A percentile compares a stretch with the other conserved stretches of the same genome.
Conservation (phyloP, 2,329 filamentous ascomycete species). For the Passalora sequoiae region DNA sequence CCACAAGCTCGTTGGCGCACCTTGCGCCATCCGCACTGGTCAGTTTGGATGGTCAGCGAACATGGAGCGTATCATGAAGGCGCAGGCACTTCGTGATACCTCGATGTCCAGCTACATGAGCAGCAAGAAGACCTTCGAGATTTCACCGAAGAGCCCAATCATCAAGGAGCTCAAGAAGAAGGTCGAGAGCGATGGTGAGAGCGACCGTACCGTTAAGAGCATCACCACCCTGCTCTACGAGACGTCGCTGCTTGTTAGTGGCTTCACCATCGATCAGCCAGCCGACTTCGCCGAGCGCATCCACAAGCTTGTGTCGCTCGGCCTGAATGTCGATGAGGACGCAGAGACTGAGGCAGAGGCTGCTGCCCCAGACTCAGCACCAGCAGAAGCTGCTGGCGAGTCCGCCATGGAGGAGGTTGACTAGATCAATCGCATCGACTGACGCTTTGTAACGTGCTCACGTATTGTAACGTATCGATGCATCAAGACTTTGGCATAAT, state of each 20-base stretch:
- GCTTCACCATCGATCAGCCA: constrained; percentile 99
- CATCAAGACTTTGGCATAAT: constrained; percentile 18
- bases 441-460: constrained; percentile 19
- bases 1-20: constrained; percentile 90
- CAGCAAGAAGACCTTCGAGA: constrained; percentile 99
- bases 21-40: constrained; percentile 97
- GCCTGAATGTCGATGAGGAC: constrained; percentile 94
- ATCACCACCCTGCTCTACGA: constrained; percentile 98
- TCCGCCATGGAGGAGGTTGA: constrained; percentile 99
- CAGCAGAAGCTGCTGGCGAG: constrained; percentile 66
- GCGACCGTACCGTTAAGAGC: constrained; percentile 97
- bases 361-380: constrained; percentile 55
- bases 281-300: constrained; percentile 97
- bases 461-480: constrained; percentile 12
- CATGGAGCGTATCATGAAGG: constrained; percentile 99
- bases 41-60: constrained; percentile 99
- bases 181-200: constrained; percentile 95
- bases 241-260: constrained; percentile 95
- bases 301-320: constrained; percentile 98
- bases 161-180: constrained; percentile 99
- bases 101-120: constrained; percentile 99
- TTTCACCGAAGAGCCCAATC: constrained; percentile 97
- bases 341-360: constrained; percentile 62
- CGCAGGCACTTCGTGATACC: constrained; percentile 97
- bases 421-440: constrained; percentile 50